Evolutionary conservation across 257 asterid genomes (phyloP).

Genomic region (Rehmannia glutinosa): DNA sequence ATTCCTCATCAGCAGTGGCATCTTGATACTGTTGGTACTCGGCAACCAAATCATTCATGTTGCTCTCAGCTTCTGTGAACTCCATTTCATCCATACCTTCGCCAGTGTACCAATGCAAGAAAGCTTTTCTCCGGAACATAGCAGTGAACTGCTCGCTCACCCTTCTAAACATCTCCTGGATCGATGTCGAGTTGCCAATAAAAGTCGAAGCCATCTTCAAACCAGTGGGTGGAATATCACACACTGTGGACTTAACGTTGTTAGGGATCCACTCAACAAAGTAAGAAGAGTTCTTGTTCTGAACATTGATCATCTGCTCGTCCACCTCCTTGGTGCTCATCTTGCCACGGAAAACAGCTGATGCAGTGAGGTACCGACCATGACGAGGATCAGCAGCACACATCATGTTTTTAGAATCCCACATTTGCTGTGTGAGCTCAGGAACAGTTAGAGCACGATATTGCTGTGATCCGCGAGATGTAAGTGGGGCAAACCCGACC

Average conservation of each 20-base stretch:
- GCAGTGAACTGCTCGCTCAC: constrained; percentile 52
- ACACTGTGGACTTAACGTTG: constrained; percentile 46
- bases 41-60: constrained; percentile 48
- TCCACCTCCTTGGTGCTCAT: constrained; percentile 52
- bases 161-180: constrained; percentile 52
- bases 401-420: constrained; percentile 54
- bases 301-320: constrained; percentile 46
- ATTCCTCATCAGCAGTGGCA: constrained; percentile 53
- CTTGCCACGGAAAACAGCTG: constrained; percentile 52
- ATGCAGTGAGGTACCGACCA: constrained; percentile 46
- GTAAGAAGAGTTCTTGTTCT: constrained; percentile 50
- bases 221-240: constrained; percentile 52
- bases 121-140: constrained; percentile 47
- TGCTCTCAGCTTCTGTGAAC: constrained; percentile 47
- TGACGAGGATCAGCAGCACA: constrained; percentile 52
- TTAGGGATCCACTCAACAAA: constrained; percentile 53
- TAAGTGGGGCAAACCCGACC: constrained; percentile 52
- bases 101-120: constrained; percentile 45
- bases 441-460: constrained; percentile 48
- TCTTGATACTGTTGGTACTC: constrained; percentile 55
- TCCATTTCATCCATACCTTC: constrained; percentile 57
- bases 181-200: constrained; percentile 44
- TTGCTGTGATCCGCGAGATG: constrained; percentile 55
- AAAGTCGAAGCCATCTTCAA: constrained; percentile 46
- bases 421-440: constrained; percentile 53